A percentile compares a stretch with the other conserved stretches of the same genome.
These are phyloP conservation scores for Botrytis fragariae DNA, from an alignment of 2,329 filamentous ascomycete species.

Conservation along the genomic window DNA sequence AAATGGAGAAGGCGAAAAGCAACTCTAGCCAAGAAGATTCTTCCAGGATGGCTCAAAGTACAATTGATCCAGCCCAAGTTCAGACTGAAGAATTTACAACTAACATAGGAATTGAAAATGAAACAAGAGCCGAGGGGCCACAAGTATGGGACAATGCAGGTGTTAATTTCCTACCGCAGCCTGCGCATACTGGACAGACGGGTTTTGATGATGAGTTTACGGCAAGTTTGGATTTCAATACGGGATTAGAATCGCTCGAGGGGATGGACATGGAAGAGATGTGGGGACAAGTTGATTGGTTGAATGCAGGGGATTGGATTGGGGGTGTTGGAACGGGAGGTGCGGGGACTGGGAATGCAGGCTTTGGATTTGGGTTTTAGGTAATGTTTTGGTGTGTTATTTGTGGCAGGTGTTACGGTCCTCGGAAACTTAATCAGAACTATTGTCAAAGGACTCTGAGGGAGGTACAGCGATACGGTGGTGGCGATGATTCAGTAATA, in stretches of 20 bases:
- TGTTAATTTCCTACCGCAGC: background rate
- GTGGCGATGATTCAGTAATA: background rate
- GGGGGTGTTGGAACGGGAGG: background rate
- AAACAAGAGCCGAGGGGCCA: too few species aligned
- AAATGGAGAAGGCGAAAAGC: background rate
- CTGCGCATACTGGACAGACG: background rate
- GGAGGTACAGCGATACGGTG: background rate
- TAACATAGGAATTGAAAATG: background rate
- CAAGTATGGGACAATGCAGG: background rate
- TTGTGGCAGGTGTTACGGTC: background rate
- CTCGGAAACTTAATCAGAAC: background rate
- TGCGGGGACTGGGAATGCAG: background rate
- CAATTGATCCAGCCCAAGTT: background rate
- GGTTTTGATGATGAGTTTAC: background rate
- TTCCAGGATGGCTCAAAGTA: background rate
- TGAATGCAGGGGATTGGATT: constrained; percentile 12
- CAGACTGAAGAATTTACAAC: background rate
- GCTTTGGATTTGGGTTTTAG: background rate
- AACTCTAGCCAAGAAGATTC: background rate
- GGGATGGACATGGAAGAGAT: background rate
- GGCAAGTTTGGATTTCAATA: background rate
- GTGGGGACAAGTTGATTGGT: constrained; percentile 15
- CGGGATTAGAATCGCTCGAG: background rate
- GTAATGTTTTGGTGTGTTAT: too few species aligned
- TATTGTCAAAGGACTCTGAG: background rate